Evolutionary conservation across 352 stramenopile species (phyloP), one percentile per base, ranked within the genome.

Genomic region (Globisporangium nagaii): DNA sequence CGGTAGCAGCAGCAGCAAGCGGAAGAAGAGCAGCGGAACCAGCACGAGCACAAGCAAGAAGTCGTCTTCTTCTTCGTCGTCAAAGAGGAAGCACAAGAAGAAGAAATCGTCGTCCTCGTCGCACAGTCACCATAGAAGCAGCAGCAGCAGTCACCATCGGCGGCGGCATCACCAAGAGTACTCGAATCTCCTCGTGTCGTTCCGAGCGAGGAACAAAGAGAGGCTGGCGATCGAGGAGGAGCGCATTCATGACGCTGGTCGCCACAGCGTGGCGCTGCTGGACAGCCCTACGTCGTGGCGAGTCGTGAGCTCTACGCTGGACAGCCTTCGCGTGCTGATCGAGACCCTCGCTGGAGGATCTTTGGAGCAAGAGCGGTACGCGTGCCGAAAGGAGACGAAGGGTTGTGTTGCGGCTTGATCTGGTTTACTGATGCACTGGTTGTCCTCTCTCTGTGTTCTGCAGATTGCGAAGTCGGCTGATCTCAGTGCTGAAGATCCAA

Each of bases 401-500:
- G 22, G 15, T 24, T 10, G 1, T 19, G 8, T 44, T 25, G 30
- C n/a, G 22, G 40, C 17, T 57, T n/a, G n/a, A n/a, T n/a, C n/a
- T n/a, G n/a, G 5, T 22, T 27, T 15, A 27, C 4, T 51, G 1
- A n/a, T 42, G n/a, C 20, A 8, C 19, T 5, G n/a, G 20, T 34
- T 27, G 12, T 35, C 32, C 3, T n/a, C n/a, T n/a, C n/a, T n/a
- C n/a, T n/a, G n/a, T n/a, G n/a, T 44, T 13, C 11, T 63, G 24
- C 49, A 84, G 82, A 53, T 50, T 95, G 15, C 68, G 75, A 59
- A 79, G 84, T 49, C 68, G 75, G 3, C 56, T 95, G 28, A 93
- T 93, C 41, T 73, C 73, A 47, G 87, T 95, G 47, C 42, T 90
- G 30, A 95, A 95, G 58, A 65, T 67, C 20, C 71, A 90, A 63